These are phyloP conservation scores for Malassezia psittaci DNA, from an alignment of 1,284 basidiomycete species.

Conservation along the genomic window DNA sequence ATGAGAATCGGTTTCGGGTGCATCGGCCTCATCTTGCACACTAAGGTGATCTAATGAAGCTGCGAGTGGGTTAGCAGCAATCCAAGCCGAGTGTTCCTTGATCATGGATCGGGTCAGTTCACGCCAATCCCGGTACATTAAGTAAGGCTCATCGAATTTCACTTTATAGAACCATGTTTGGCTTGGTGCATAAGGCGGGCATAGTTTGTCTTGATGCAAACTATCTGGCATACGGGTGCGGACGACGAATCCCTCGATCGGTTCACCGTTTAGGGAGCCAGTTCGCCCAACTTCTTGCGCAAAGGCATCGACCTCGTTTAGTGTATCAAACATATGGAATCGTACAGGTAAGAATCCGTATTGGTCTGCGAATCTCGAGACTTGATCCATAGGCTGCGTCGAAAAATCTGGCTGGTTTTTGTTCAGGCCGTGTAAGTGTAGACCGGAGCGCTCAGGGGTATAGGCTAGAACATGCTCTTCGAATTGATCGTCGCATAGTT, in stretches of 20 bases:
- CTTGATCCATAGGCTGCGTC: constrained; percentile 56
- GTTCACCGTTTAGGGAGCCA: constrained; percentile 66
- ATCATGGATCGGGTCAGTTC: constrained; percentile 67
- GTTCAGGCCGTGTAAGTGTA: constrained; percentile 80
- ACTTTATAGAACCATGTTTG: constrained; percentile 97
- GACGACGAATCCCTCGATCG: constrained; percentile 93
- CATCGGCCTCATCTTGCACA: neutral
- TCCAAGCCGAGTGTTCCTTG: constrained; percentile 23
- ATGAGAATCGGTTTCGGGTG: neutral
- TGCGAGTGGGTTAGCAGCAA: constrained; percentile 14
- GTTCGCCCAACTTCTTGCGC: constrained; percentile 63
- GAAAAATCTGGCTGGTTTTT: constrained; percentile 61
- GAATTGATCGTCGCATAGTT: constrained; percentile 91
- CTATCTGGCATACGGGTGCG: constrained; percentile 43
- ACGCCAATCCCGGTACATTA: constrained; percentile 96
- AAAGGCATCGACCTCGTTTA: constrained; percentile 64
- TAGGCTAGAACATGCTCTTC: constrained; percentile 94
- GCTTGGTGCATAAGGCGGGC: constrained; percentile 51
- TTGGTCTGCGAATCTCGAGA: constrained; percentile 64
- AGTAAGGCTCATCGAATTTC: constrained; percentile 97
- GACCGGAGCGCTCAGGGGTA: constrained; percentile 68
- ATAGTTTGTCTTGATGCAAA: constrained; percentile 32
- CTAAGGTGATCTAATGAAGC: neutral
- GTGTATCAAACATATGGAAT: constrained; percentile 56
- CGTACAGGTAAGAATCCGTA: constrained; percentile 85